Conservation (phyloP, 2,329 filamentous ascomycete species). For the Fonsecaea pugnacius region DNA sequence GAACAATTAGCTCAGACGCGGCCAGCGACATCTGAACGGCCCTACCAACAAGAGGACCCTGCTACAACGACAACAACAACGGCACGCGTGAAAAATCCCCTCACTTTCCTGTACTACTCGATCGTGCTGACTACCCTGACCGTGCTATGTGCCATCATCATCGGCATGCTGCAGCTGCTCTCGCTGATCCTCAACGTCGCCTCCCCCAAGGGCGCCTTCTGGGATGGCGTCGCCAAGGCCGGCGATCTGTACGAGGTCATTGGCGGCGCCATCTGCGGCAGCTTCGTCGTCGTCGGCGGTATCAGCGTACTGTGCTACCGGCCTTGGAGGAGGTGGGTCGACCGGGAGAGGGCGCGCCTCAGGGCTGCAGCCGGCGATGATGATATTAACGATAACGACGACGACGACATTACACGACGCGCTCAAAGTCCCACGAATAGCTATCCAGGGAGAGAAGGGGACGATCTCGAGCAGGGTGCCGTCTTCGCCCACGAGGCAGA, state of each 20-base stretch:
- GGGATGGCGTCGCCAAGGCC: constrained; percentile 79
- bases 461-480: not conserved
- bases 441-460: not conserved
- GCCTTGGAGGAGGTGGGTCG: constrained; percentile 73
- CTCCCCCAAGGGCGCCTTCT: constrained; percentile 67
- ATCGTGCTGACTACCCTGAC: constrained; percentile 84
- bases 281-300: constrained; percentile 77
- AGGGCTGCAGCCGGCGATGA: not conserved
- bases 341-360: constrained; percentile 40
- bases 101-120: constrained; percentile 95
- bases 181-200: constrained; percentile 78
- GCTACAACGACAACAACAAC: constrained; percentile 20
- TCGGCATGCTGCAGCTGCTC: constrained; percentile 82
- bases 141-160: constrained; percentile 79
- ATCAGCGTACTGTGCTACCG: constrained; percentile 75
- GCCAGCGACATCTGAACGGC: constrained; percentile 13
- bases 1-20: constrained; percentile 5
- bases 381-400: not conserved
- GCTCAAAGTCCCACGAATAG: not conserved
- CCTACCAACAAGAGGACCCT: not conserved
- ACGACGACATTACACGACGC: not conserved
- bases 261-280: constrained; percentile 81
- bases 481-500: constrained; percentile 19
- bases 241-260: constrained; percentile 85
- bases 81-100: constrained; percentile 73